Base-by-base conservation (phyloP, 83 land plant genomes). In the Larix sibirica region DNA sequence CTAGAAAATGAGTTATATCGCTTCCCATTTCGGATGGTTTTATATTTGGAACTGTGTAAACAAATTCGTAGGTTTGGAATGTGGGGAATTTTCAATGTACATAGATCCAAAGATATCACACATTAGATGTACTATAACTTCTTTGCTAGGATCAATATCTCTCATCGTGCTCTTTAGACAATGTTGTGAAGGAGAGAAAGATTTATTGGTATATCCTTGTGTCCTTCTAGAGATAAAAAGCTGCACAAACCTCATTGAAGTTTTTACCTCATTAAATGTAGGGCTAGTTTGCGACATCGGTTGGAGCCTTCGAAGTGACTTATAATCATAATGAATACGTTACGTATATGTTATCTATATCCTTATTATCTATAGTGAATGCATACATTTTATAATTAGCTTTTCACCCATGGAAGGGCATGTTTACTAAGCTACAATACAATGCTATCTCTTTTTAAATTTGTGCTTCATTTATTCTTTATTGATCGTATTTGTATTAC, bases 111-210 rank as follows among this genome's bases (percentile, higher is more conserved):
- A 84, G 83, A 33, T 94, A 90, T 13, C 99, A 97, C 99, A 97
- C 95, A 31, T 78, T 83, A 44, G 98, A 93, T 59, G 97, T 97
- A n/a, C 95, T 93, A 97, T 91, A 95, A 42, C 84, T 95, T 65
- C 89, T 97, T 10, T 95, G 94, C 68, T 97, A 97, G 99, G 97
- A 97, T 40, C 94, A 92, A 81, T 94, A 90, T 87, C 88, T 97
- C 18, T 61, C 96, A 62, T 95, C 98, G 14, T 90, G 92, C 79
- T 97, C 99, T 20, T 79, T 97, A 68, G 98, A 97, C 81, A 87
- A 90, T 69, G 94, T 94, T 20, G 76, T 95, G 36, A 97, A 92
- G 92, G 99, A 90, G 59, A 80, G 47, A 28, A 14, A n/a, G 3
- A 1, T 33, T 33, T 1, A 33, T 33, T 0, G 0, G 2, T 1